phyloP scores from a whole-genome alignment of 176 grass and related monocot genomes.

The Hordeum marinum region DNA sequence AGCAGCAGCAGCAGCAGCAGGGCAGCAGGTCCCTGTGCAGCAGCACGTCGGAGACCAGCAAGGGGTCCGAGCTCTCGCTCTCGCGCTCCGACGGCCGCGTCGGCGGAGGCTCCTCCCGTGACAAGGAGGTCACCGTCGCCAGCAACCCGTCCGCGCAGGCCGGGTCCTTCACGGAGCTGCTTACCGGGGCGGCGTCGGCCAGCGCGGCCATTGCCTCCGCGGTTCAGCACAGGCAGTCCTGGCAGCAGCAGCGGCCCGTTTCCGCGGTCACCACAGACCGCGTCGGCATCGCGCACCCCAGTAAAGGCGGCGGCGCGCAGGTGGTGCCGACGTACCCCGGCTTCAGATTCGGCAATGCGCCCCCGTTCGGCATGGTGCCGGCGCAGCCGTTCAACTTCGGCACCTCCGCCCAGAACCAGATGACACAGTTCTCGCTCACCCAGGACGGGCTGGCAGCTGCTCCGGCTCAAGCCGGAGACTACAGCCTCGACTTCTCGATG shows the following conservation, averaged over 20 bases:
- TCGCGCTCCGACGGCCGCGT: slow-evolving; percentile 60
- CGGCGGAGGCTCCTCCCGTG: slow-evolving; percentile 27
- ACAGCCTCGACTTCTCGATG: slow-evolving; percentile 80
- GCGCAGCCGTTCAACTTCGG: slow-evolving; percentile 35
- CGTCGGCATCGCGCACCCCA: slow-evolving; percentile 4
- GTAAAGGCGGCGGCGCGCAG: not conserved
- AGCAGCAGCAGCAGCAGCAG: slow-evolving; percentile 54
- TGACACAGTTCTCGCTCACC: slow-evolving; percentile 54
- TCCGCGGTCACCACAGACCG: slow-evolving; percentile 19
- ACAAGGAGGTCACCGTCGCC: slow-evolving; percentile 53
- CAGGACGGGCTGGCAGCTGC: slow-evolving; percentile 34
- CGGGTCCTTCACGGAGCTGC: slow-evolving; percentile 74
- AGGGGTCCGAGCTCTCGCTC: slow-evolving; percentile 70
- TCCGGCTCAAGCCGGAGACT: slow-evolving; percentile 39
- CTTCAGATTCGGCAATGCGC: slow-evolving; percentile 36
- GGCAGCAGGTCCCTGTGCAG: slow-evolving; percentile 56
- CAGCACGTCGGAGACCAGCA: slow-evolving; percentile 83
- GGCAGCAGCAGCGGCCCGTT: slow-evolving; percentile 1
- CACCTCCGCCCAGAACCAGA: slow-evolving; percentile 35
- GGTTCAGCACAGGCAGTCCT: slow-evolving; percentile 15
- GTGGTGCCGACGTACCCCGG: slow-evolving; percentile 4
- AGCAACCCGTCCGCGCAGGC: slow-evolving; percentile 28
- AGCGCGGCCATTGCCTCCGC: not conserved
- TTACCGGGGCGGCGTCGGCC: slow-evolving; percentile 40
- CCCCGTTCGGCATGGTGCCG: slow-evolving; percentile 29